Evolutionary conservation across 2,329 filamentous ascomycete genomes (phyloP).

Genomic region (Scleromitrula shiraiana): DNA sequence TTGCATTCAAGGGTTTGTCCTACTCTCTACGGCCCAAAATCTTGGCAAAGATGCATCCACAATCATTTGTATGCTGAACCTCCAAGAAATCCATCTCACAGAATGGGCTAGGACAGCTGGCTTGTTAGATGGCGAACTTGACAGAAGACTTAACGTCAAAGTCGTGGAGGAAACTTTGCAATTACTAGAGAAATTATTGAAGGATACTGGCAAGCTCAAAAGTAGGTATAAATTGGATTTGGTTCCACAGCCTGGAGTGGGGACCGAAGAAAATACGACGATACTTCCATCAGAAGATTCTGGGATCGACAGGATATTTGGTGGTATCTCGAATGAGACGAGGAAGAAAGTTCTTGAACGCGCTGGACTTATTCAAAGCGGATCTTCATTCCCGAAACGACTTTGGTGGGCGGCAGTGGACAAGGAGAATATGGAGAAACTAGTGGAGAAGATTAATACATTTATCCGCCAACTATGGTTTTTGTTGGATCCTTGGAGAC

Average conservation of each 20-base stretch:
- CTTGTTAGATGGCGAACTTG: conserved; percentile 7
- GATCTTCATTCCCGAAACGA: conserved; percentile 10
- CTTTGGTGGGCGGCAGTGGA: conserved; percentile 20
- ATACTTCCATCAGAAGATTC: not conserved
- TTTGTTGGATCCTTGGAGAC: conserved; percentile 9
- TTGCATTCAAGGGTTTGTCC: conserved; percentile 15
- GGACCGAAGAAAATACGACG: not conserved
- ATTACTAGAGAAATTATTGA: conserved; percentile 15
- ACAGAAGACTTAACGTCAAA: conserved; percentile 16
- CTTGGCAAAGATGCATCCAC: conserved; percentile 13
- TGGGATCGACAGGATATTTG: not conserved
- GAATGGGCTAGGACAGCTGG: conserved; percentile 13
- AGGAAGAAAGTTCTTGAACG: not conserved
- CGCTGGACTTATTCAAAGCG: conserved; percentile 7
- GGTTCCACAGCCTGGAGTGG: not conserved
- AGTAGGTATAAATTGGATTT: conserved; percentile 16
- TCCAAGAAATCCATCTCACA: conserved; percentile 13
- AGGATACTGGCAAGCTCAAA: conserved; percentile 14
- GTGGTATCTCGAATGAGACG: conserved; percentile 2
- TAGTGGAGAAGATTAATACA: conserved; percentile 15
- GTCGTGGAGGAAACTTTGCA: conserved; percentile 12
- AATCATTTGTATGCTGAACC: conserved; percentile 11
- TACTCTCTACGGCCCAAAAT: conserved; percentile 16
- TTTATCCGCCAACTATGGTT: conserved; percentile 16
- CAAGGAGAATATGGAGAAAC: conserved; percentile 13